phyloP scores from a whole-genome alignment of 1,284 basidiomycete species.

The Microbotryum intermedium region DNA sequence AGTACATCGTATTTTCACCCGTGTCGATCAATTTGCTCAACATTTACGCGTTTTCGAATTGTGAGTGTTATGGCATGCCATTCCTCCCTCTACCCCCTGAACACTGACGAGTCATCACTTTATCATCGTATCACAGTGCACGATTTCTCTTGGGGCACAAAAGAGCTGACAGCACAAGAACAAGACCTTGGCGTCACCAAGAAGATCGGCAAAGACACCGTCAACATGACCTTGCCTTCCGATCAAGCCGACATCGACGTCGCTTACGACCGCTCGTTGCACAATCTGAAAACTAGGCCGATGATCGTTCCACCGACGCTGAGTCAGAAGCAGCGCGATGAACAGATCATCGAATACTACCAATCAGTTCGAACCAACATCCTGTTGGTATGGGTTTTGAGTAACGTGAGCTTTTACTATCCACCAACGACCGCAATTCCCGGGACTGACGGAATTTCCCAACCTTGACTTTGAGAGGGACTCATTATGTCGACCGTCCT shows the following conservation, averaged over 20 bases:
- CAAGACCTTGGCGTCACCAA: slow-evolving; percentile 45
- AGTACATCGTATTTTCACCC: slow-evolving; percentile 77
- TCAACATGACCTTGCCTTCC: slow-evolving; percentile 79
- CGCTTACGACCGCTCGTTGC: slow-evolving; percentile 79
- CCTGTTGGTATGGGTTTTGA: slow-evolving; percentile 72
- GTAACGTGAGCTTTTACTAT: slow-evolving; percentile 53
- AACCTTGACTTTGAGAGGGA: slow-evolving; percentile 46
- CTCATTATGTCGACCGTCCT: slow-evolving; percentile 65
- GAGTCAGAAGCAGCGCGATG: slow-evolving; percentile 34
- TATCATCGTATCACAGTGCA: slow-evolving; percentile 34
- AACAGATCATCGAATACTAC: slow-evolving; percentile 39
- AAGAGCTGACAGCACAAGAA: slow-evolving; percentile 37
- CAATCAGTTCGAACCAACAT: slow-evolving; percentile 55
- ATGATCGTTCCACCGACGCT: slow-evolving; percentile 39
- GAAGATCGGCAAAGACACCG: slow-evolving; percentile 65
- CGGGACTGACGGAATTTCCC: not conserved
- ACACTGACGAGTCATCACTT: not conserved
- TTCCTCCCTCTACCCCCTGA: not conserved
- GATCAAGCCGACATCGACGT: slow-evolving; percentile 79
- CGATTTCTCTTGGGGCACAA: slow-evolving; percentile 40
- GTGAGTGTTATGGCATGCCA: slow-evolving; percentile 52
- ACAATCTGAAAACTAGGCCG: slow-evolving; percentile 63
- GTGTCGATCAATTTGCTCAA: slow-evolving; percentile 63
- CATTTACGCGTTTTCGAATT: slow-evolving; percentile 58
- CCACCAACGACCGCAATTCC: not conserved